Conservation (phyloP, 2,329 filamentous ascomycete genomes). For the Colletotrichum acutatum region DNA sequence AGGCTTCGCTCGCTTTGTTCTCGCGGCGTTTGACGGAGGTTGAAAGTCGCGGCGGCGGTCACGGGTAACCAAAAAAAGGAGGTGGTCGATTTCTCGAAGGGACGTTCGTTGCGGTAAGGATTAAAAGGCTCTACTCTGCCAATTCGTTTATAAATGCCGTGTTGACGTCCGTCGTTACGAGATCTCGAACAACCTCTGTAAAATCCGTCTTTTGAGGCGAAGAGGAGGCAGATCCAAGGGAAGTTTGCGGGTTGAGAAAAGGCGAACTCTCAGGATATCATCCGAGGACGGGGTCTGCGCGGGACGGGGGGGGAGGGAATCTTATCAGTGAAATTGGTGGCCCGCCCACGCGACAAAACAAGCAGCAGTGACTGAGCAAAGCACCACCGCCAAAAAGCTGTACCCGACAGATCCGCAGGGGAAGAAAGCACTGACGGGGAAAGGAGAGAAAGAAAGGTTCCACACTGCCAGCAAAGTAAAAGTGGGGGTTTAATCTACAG, state of each 20-base stretch:
- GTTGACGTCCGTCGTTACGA: not conserved
- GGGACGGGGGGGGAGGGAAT: conserved; percentile 1
- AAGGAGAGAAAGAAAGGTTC: conserved; percentile 1
- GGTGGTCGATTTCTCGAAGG: not conserved
- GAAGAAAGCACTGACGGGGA: not conserved
- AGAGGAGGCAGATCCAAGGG: not conserved
- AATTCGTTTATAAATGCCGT: not conserved
- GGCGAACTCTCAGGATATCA: not conserved
- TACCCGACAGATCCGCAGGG: conserved; percentile 24
- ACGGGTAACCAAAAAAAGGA: not conserved
- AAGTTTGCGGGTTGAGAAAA: not conserved
- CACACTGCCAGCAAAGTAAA: conserved; percentile 29
- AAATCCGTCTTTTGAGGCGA: not conserved
- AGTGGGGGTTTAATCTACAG: conserved; percentile 1
- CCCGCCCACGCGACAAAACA: conserved; percentile 10
- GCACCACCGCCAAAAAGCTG: conserved; percentile 4
- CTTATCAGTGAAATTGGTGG: conserved; percentile 31
- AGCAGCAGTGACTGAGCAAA: not conserved
- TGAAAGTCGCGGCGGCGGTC: not conserved
- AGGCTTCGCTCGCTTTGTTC: not conserved
- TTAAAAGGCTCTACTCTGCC: not conserved
- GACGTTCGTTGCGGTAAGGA: not conserved
- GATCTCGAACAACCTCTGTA: not conserved
- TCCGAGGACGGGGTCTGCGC: not conserved
- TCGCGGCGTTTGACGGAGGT: not conserved